Evolutionary conservation across 2,329 filamentous ascomycete species (phyloP).

Genomic region (Saccharata proteae): DNA sequence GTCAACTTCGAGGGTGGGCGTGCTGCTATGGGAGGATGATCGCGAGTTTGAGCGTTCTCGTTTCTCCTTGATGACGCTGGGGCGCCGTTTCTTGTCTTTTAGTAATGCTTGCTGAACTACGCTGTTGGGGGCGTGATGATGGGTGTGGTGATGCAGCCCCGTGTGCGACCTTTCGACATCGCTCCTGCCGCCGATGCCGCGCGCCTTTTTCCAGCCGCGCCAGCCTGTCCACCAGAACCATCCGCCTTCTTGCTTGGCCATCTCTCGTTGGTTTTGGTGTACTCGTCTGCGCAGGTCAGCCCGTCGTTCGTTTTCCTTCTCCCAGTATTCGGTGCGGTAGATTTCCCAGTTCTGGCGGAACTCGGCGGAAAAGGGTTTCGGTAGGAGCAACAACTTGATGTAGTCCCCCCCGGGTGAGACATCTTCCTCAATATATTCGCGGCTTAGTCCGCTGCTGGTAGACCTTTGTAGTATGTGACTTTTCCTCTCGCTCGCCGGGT

Average conservation of each 20-base stretch:
- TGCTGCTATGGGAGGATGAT: conserved; percentile 21
- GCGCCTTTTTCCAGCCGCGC: conserved; percentile 36
- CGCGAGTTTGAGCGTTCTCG: conserved; percentile 17
- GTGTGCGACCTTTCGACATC: conserved; percentile 21
- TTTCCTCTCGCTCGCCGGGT: conserved; percentile 30
- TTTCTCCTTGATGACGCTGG: conserved; percentile 19
- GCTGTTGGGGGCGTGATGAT: conserved; percentile 4
- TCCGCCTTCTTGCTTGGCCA: conserved; percentile 55
- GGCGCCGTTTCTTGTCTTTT: conserved; percentile 18
- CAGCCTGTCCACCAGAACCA: conserved; percentile 84
- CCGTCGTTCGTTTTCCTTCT: conserved; percentile 84
- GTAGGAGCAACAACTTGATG: conserved; percentile 77
- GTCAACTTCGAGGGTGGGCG: conserved; percentile 20
- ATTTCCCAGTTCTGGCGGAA: conserved; percentile 97
- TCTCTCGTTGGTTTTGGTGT: conserved; percentile 52
- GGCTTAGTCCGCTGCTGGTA: conserved; percentile 45
- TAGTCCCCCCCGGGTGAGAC: conserved; percentile 82
- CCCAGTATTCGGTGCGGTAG: conserved; percentile 92
- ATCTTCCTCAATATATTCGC: conserved; percentile 67
- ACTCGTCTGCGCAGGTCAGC: conserved; percentile 60
- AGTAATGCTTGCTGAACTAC: conserved; percentile 5
- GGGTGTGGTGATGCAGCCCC: conserved; percentile 9
- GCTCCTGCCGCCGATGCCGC: conserved; percentile 15
- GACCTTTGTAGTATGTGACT: conserved; percentile 31
- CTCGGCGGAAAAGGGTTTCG: conserved; percentile 88